phyloP scores from a whole-genome alignment of 176 grass and related monocot genomes.

The Oryza meridionalis region DNA sequence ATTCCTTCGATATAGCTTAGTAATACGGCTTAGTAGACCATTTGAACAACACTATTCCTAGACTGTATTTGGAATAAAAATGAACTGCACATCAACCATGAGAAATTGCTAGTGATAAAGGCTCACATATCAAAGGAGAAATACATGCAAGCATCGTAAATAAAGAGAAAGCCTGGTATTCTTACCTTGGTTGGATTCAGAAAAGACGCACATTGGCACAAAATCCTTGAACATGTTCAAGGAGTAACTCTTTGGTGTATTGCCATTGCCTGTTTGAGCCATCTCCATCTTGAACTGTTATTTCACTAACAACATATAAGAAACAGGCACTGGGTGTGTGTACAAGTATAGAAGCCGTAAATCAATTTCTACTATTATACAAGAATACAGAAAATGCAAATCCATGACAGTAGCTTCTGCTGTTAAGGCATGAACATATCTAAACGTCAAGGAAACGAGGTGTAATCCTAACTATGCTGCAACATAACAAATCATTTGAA shows the following conservation, averaged over 20 bases:
- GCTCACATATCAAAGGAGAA: background rate
- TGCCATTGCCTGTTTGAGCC: constrained; percentile 65
- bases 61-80: background rate
- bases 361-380: background rate
- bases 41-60: background rate
- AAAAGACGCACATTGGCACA: constrained; percentile 82
- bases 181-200: constrained; percentile 86
- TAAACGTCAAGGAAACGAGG: background rate
- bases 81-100: background rate
- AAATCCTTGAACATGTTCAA: constrained; percentile 96
- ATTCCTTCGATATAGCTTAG: background rate
- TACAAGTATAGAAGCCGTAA: background rate
- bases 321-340: constrained; percentile 20
- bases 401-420: background rate
- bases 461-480: background rate
- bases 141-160: constrained; percentile 1
- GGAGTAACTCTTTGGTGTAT: constrained; percentile 84
- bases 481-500: background rate
- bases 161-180: background rate
- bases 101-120: background rate
- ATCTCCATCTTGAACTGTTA: constrained; percentile 96
- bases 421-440: background rate
- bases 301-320: constrained; percentile 36
- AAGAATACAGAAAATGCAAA: background rate
- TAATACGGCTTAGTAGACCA: background rate